Evolutionary conservation across 2,329 filamentous ascomycete species (phyloP), one percentile per base, ranked within the genome.

Genomic region (Talaromyces sp.): DNA sequence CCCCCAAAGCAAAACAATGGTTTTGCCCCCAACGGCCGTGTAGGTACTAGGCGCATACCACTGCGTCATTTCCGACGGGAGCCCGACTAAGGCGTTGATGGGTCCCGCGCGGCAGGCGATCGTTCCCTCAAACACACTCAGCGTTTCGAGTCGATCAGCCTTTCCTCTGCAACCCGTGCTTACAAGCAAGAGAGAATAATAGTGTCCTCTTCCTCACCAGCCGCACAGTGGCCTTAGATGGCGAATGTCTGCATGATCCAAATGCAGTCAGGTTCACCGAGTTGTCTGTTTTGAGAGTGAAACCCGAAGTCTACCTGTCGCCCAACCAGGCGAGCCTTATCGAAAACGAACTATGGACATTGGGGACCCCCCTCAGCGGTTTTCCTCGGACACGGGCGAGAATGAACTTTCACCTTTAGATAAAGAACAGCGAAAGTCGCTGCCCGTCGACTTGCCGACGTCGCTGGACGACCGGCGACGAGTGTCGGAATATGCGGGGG

Each of bases 401-500:
- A 62, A 55, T 50, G 53, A 27, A 10, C 53, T 31, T 27, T 56
- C 62, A 38, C 57, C 38, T 29, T 46, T 57, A 17, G 56, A 54
- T n/a, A 56, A 56, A 31, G 50, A 53, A 27, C 63, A 66, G 10
- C 65, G 78, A 61, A 73, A 77, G 63, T 29, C 48, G 17, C 85
- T 97, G 56, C 94, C 94, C 46, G 79, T 84, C 66, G 94, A 99
- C 76, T 84, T 99, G 38, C 94, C 94, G 11, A 94, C 85, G 66
- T 96, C 92, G 12, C 84, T 99, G 59, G 89, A 99, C 74, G 94
- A 99, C 79, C 86, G 94, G 62, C 85, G 88, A 67, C 82, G 82
- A 69, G 83, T 89, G 35, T 84, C 87, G 3, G 81, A 80, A 53
- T 86, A 88, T 63, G 84, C 87, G 64, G 83, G 89, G 59, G 94